Evolutionary conservation across 768 basidiomycete genomes (phyloP).

Genomic region (Leucocoprinus sp.): DNA sequence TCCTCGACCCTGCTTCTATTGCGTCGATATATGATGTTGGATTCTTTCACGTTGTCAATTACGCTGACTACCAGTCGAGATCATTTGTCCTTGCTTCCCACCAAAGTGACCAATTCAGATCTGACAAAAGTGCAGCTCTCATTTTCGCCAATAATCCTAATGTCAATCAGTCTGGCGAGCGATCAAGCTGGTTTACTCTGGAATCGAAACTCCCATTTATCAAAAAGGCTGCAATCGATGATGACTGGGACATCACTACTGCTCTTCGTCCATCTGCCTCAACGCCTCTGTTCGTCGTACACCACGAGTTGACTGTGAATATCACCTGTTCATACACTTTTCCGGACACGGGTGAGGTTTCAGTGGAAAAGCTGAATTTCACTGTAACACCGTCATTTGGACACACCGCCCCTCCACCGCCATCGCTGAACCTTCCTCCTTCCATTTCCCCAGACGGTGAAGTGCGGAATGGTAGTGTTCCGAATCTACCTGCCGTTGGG

Average conservation of each 20-base stretch:
- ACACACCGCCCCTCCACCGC: conserved; percentile 27
- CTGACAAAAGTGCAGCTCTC: conserved; percentile 38
- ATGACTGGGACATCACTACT: conserved; percentile 32
- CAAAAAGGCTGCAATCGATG: conserved; percentile 19
- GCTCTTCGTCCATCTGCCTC: conserved; percentile 36
- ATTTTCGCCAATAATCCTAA: conserved; percentile 34
- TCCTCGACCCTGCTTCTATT: conserved; percentile 49
- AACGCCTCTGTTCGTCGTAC: conserved; percentile 50
- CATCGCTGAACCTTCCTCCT: conserved; percentile 11
- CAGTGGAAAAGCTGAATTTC: conserved; percentile 31
- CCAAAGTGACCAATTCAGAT: conserved; percentile 38
- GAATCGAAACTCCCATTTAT: conserved; percentile 46
- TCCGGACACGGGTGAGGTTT: conserved; percentile 25
- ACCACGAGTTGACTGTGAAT: conserved; percentile 45
- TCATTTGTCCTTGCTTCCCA: conserved; percentile 39
- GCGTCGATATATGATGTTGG: conserved; percentile 44
- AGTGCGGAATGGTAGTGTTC: not conserved
- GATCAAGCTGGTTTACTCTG: conserved; percentile 50
- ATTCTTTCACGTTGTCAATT: conserved; percentile 22
- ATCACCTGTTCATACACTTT: conserved; percentile 49
- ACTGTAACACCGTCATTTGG: conserved; percentile 46
- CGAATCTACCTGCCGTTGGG: conserved; percentile 14
- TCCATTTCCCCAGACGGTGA: not conserved
- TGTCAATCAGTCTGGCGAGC: conserved; percentile 14
- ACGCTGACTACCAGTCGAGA: conserved; percentile 20